These are phyloP conservation scores for Saussurea involucrata DNA, from an alignment of 129 eudicot species.

Conservation along the genomic window DNA sequence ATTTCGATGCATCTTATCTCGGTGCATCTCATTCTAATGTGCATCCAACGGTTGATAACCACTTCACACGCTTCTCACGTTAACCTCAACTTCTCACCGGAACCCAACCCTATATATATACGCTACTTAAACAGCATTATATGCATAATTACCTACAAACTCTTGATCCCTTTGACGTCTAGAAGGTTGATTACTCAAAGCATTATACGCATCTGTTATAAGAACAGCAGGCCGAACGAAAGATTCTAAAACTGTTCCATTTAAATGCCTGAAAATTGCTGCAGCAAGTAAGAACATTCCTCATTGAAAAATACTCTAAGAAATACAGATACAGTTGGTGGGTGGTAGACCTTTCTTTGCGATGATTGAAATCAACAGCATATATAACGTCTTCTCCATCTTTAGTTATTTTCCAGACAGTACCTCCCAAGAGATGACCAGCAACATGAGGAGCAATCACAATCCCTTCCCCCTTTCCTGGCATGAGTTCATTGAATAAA, in stretches of 20 bases:
- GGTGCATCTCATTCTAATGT: no score
- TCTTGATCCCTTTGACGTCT: constrained; percentile 99
- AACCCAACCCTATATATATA: no score
- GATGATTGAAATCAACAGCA: constrained; percentile 97
- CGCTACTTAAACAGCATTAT: not conserved
- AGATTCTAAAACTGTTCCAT: constrained; percentile 90
- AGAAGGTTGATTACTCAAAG: constrained; percentile 83
- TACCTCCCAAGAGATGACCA: constrained; percentile 95
- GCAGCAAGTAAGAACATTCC: constrained; percentile 7
- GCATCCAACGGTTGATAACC: no score
- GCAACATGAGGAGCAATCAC: constrained; percentile 98
- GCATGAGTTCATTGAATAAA: constrained; percentile 7
- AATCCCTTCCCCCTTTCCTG: constrained; percentile 97
- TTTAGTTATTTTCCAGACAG: constrained; percentile 91
- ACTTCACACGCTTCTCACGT: no score
- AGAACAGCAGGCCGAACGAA: constrained; percentile 96
- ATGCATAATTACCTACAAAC: constrained; percentile 55
- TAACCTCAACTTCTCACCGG: no score
- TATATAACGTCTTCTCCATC: constrained; percentile 98
- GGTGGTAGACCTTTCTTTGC: constrained; percentile 72
- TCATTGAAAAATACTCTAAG: not conserved
- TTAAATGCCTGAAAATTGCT: constrained; percentile 78
- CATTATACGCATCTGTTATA: constrained; percentile 95
- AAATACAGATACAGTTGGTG: constrained; percentile 5
- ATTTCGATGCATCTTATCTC: no score